Evolutionary conservation across 2,329 filamentous ascomycete species (phyloP), one percentile per base, ranked within the genome.

Genomic region (Coccinonectria pachysandricola): DNA sequence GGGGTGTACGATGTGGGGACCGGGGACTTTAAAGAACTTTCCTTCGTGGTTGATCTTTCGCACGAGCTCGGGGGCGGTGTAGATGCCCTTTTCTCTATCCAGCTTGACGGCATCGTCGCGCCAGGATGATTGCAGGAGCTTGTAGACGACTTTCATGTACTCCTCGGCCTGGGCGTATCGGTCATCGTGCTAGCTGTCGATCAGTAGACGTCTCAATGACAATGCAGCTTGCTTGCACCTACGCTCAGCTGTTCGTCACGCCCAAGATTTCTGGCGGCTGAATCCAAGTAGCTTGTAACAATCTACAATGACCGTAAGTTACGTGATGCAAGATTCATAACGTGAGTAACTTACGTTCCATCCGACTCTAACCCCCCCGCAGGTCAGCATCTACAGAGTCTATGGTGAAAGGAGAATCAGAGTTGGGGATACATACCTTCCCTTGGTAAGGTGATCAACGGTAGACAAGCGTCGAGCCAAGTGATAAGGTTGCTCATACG

Each of bases 401-500:
- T 68, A 11, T 15, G 9, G 3, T 4, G 4, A 10, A 5, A 9
- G 12, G n/a, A n/a, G n/a, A n/a, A n/a, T n/a, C n/a, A n/a, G n/a
- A n/a, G n/a, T n/a, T n/a, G n/a, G n/a, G n/a, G n/a, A n/a, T n/a
- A n/a, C n/a, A n/a, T n/a, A n/a, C n/a, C n/a, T n/a, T n/a, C n/a
- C n/a, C n/a, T n/a, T 70, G 1, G 67, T 75, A 4, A 83, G 54
- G 45, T 83, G 78, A 42, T 83, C 78, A 0, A 79, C 60, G 0
- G 77, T 82, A 0, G 71, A 75, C 12, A 82, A 47, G 8, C 76
- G 57, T 18, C 78, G 55, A 0, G 78, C 78, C 12, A 83, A 56
- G 39, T 79, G 72, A 43, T 79, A 83, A 0, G 78, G 78, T 42
- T 75, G 69, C 43, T 83, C 77, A 34, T 82, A 83, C 0, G 75